These are phyloP conservation scores for Fusarium coicis DNA, from an alignment of 2,329 filamentous ascomycete species.

Conservation along the genomic window DNA sequence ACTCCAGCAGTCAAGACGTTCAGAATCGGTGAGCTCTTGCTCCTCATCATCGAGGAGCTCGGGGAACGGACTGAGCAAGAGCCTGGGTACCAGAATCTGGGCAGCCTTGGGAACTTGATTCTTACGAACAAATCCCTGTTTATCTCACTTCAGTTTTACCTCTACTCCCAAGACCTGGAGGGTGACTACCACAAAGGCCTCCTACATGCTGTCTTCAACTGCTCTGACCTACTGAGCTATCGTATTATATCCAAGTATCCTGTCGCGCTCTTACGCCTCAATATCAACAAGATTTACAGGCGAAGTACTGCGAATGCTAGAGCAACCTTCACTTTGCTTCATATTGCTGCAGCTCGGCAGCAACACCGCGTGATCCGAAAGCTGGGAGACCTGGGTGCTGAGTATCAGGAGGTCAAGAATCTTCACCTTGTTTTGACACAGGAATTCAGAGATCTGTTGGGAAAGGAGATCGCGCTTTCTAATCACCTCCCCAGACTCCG, in stretches of 20 bases:
- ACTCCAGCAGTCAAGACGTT: background rate
- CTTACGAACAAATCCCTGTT: background rate
- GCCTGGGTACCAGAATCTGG: background rate
- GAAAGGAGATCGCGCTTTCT: background rate
- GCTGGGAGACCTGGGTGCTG: background rate
- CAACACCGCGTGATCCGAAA: background rate
- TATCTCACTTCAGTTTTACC: background rate
- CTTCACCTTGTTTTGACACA: background rate
- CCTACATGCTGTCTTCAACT: background rate
- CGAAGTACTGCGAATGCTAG: background rate
- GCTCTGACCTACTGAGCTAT: background rate
- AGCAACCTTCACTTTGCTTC: slow-evolving; percentile 7
- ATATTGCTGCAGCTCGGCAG: background rate
- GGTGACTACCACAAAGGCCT: background rate
- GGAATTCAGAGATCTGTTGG: background rate
- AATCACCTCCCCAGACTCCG: background rate
- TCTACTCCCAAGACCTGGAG: slow-evolving; percentile 1
- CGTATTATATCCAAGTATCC: background rate
- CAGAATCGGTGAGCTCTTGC: background rate
- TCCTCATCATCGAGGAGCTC: background rate
- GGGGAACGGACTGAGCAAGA: background rate
- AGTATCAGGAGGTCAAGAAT: background rate
- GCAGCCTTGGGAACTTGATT: background rate
- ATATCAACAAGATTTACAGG: background rate
- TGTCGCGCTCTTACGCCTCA: background rate